phyloP scores from a whole-genome alignment of 192 early-diverging fungal species.

The Ambispora gerdemannii region DNA sequence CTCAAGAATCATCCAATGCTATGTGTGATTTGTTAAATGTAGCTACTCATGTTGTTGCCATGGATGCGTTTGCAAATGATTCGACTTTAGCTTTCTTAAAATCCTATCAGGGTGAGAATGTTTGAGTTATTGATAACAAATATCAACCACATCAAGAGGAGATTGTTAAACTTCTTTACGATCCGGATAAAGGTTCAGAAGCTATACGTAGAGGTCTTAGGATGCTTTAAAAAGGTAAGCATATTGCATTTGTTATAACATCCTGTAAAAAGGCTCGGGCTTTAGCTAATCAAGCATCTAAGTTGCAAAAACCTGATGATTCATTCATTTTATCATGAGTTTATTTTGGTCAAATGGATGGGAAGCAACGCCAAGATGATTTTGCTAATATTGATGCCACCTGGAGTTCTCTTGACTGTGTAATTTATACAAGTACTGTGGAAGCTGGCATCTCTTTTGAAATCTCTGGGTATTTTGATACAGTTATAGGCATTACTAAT shows the following conservation, averaged over 20 bases:
- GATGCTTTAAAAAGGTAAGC: too few species aligned
- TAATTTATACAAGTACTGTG: too few species aligned
- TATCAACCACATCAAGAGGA: background rate
- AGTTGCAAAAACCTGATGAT: conserved; percentile 5
- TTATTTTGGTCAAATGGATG: background rate
- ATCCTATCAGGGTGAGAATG: background rate
- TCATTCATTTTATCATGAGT: too few species aligned
- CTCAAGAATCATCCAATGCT: too few species aligned
- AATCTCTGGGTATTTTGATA: background rate
- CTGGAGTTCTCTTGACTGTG: conserved; percentile 12
- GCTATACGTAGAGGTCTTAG: background rate
- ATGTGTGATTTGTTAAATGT: background rate
- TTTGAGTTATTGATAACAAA: conserved; percentile 5
- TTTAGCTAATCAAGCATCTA: conserved; percentile 9
- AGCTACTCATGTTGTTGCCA: background rate
- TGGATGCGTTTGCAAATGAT: conserved; percentile 19
- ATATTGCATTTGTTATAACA: conserved; percentile 11
- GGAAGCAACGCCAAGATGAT: background rate
- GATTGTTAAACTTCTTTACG: background rate
- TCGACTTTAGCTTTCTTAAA: conserved; percentile 5
- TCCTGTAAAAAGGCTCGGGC: conserved; percentile 13
- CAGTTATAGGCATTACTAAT: background rate
- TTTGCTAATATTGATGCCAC: too few species aligned
- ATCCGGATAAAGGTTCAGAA: background rate
- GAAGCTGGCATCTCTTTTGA: background rate